Base-by-base conservation (phyloP, 2,329 filamentous ascomycete genomes). In the Colletotrichum eleusines region DNA sequence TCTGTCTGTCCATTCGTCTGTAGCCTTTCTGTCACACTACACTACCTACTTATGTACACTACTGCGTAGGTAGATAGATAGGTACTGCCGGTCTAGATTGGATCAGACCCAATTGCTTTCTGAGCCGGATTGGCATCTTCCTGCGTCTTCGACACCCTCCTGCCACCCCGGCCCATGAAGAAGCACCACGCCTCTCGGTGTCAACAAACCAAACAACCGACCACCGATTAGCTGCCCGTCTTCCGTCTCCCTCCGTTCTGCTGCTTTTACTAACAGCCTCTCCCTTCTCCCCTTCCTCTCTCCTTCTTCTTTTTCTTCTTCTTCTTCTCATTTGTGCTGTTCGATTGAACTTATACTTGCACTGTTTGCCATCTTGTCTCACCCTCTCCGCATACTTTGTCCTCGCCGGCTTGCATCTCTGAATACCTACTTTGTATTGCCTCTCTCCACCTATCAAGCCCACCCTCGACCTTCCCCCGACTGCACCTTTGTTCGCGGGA, bases 191-290 rank as follows among this genome's bases (percentile, higher is more conserved):
- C 48, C 44, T 53, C 67, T 23, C 64, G 44, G 38, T 50, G 44
- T 58, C 31, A 53, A 62, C 42, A 62, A 67, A 62, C 46, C 46
- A 48, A 58, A 40, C 20, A 40, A 40, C 57, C 57, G 50, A 63
- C 63, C 68, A 57, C 26, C 38, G 35, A 28, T 44, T 46, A 62
- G 63, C 63, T 64, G 64, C 51, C 51, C 44, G 31, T 50, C 58
- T 63, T 63, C 64, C 69, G 64, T 63, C 59, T 63, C 69, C 63
- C 68, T 50, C 65, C 64, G 67, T 59, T 38, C 42, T 46, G n/a
- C 54, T 26, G 20, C 38, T 33, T 55, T 31, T 42, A 44, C 7
- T 42, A 28, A 7, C 18, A 46, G 20, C n/a, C 23, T 28, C 35
- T 11, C 23, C 31, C 14, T 16, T 59, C 63, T n/a, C 20, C 46